Conservation (phyloP, 768 basidiomycete genomes). For the Flagelloscypha sp. region DNA sequence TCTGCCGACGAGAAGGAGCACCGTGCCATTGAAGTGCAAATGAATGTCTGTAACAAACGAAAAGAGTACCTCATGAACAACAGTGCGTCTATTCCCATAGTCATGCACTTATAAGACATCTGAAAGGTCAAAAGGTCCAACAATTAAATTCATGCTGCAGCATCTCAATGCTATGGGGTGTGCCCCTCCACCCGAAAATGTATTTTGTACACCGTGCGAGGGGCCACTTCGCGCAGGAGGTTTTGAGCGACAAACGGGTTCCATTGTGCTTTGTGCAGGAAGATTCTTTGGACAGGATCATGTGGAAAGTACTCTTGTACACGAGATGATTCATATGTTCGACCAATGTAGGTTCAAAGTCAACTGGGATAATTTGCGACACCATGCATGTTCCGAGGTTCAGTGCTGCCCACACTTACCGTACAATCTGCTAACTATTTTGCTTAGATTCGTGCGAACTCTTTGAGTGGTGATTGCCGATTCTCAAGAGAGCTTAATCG, state of each 20-base stretch:
- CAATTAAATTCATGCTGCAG: conserved; percentile 85
- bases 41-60: conserved; percentile 55
- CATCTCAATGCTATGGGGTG: conserved; percentile 76
- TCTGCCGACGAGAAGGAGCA: conserved; percentile 40
- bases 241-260: conserved; percentile 69
- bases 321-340: conserved; percentile 93
- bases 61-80: conserved; percentile 60
- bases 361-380: conserved; percentile 82
- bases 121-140: conserved; percentile 68
- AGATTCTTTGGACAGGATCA: conserved; percentile 74
- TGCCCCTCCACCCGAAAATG: conserved; percentile 58
- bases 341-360: conserved; percentile 94
- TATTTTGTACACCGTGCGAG: conserved; percentile 84
- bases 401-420: no score
- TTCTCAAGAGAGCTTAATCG: conserved; percentile 76
- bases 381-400: conserved; percentile 97
- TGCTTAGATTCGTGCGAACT: conserved; percentile 87
- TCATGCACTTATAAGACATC: no score
- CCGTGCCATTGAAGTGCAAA: conserved; percentile 27
- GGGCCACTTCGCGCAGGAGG: conserved; percentile 66
- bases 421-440: no score
- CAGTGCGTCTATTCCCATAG: conserved; percentile 54
- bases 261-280: conserved; percentile 80
- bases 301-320: conserved; percentile 88
- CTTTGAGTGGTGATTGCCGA: conserved; percentile 86